Percentiles rank a stretch among this genome's conserved stretches.
phyloP scores from a whole-genome alignment of 1,284 basidiomycete species.

The Pterulicium gracile region DNA sequence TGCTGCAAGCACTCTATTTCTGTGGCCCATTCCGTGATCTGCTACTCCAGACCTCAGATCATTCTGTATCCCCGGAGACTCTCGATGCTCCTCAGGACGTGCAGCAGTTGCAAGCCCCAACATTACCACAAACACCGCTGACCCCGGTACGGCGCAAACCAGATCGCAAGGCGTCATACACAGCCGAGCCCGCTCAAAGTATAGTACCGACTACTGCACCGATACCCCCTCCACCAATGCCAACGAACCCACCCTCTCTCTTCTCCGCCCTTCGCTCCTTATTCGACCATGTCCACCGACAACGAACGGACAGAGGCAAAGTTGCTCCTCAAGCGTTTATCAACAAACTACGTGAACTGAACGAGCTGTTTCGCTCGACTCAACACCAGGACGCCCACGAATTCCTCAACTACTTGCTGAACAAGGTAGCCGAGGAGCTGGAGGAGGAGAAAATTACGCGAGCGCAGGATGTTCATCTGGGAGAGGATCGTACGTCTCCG shows the following conservation, averaged over 20 bases:
- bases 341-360: conserved; percentile 81
- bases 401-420: conserved; percentile 91
- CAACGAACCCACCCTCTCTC: conserved; percentile 61
- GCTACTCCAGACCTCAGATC: conserved; percentile 47
- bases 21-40: conserved; percentile 76
- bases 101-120: conserved; percentile 15
- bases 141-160: conserved; percentile 31
- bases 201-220: conserved; percentile 16
- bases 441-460: conserved; percentile 62
- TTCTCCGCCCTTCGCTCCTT: conserved; percentile 85
- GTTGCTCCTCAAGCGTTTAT: conserved; percentile 84
- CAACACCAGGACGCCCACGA: conserved; percentile 97
- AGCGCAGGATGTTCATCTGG: conserved; percentile 22
- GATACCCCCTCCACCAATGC: conserved; percentile 30
- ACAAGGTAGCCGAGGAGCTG: conserved; percentile 89
- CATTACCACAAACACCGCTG: conserved; percentile 17
- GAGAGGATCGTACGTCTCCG: conserved; percentile 42
- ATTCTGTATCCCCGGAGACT: conserved; percentile 18
- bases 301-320: conserved; percentile 71
- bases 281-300: conserved; percentile 74
- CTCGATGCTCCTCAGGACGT: conserved; percentile 13
- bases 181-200: conserved; percentile 15
- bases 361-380: conserved; percentile 76
- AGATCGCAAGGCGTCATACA: conserved; percentile 33
- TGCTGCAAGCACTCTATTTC: conserved; percentile 91